Percentiles rank a stretch among this genome's conserved stretches.
phyloP scores from a whole-genome alignment of 2,329 filamentous ascomycete species.

The Fusarium sp. region DNA sequence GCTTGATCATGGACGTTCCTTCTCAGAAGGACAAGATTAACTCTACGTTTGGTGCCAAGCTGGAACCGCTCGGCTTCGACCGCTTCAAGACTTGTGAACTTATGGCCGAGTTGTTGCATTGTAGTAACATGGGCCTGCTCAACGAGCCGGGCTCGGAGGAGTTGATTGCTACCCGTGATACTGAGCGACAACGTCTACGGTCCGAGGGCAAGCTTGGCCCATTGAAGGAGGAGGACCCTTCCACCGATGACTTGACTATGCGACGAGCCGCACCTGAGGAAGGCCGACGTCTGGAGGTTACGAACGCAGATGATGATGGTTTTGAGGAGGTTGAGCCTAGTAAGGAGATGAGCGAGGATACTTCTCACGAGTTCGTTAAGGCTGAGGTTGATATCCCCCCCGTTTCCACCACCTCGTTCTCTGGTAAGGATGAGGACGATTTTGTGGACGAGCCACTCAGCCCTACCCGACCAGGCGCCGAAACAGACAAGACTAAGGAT shows the following conservation, averaged over 20 bases:
- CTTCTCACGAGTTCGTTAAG: slow-evolving; percentile 76
- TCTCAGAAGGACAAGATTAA: slow-evolving; percentile 80
- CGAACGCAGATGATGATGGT: slow-evolving; percentile 86
- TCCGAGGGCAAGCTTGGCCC: slow-evolving; percentile 76
- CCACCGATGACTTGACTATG: slow-evolving; percentile 72
- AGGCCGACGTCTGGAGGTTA: slow-evolving; percentile 79
- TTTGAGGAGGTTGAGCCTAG: slow-evolving; percentile 87
- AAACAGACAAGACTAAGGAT: slow-evolving; percentile 66
- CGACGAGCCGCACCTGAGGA: slow-evolving; percentile 67
- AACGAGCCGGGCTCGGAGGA: slow-evolving; percentile 93
- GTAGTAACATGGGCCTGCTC: slow-evolving; percentile 97
- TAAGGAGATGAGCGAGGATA: slow-evolving; percentile 79
- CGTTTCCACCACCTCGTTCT: slow-evolving; percentile 45
- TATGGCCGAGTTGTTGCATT: slow-evolving; percentile 97
- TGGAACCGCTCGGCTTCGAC: slow-evolving; percentile 96
- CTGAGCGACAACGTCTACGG: slow-evolving; percentile 83
- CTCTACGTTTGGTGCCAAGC: slow-evolving; percentile 89
- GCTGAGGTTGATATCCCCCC: slow-evolving; percentile 63
- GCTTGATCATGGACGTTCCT: slow-evolving; percentile 82
- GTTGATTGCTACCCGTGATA: slow-evolving; percentile 82
- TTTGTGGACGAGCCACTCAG: slow-evolving; percentile 84
- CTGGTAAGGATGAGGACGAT: slow-evolving; percentile 73
- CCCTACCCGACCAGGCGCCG: slow-evolving; percentile 73
- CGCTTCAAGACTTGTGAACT: slow-evolving; percentile 98
- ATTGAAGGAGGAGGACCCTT: slow-evolving; percentile 54